Evolutionary conservation across 2,329 filamentous ascomycete species (phyloP).

Genomic region (Mariannaea sp.): DNA sequence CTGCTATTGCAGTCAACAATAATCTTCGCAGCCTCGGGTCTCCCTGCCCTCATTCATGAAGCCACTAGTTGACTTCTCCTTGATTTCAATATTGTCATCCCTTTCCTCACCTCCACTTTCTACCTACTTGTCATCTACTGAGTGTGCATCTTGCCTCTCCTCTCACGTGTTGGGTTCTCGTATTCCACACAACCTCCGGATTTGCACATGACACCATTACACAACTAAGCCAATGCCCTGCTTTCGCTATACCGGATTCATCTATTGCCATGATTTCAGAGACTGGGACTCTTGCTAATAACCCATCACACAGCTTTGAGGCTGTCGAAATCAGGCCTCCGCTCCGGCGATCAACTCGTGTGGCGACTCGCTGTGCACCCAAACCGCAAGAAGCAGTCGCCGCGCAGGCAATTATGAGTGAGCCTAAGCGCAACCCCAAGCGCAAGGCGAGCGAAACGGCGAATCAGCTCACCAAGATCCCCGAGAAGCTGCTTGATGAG

Average conservation of each 20-base stretch:
- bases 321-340: not conserved
- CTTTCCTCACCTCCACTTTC: not conserved
- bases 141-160: too few relatives aligned
- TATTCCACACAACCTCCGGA: too few relatives aligned
- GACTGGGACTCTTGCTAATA: slow-evolving; percentile 16
- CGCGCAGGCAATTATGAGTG: slow-evolving; percentile 23
- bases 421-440: slow-evolving; percentile 48
- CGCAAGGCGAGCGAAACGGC: slow-evolving; percentile 49
- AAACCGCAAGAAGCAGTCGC: slow-evolving; percentile 3
- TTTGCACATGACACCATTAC: not conserved
- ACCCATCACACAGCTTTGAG: slow-evolving; percentile 11
- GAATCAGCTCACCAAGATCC: slow-evolving; percentile 34
- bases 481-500: slow-evolving; percentile 51
- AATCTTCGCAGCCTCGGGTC: too few relatives aligned
- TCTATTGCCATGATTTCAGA: slow-evolving; percentile 2
- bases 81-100: too few relatives aligned
- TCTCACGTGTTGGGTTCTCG: too few relatives aligned
- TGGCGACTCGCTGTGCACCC: slow-evolving; percentile 9
- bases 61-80: too few relatives aligned
- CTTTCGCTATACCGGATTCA: not conserved
- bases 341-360: slow-evolving; percentile 31
- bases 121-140: too few relatives aligned
- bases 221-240: not conserved
- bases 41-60: too few relatives aligned
- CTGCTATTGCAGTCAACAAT: not conserved